Evolutionary conservation across 805 yeast genomes (phyloP).

Genomic region (Tetrapisispora phaffii): DNA sequence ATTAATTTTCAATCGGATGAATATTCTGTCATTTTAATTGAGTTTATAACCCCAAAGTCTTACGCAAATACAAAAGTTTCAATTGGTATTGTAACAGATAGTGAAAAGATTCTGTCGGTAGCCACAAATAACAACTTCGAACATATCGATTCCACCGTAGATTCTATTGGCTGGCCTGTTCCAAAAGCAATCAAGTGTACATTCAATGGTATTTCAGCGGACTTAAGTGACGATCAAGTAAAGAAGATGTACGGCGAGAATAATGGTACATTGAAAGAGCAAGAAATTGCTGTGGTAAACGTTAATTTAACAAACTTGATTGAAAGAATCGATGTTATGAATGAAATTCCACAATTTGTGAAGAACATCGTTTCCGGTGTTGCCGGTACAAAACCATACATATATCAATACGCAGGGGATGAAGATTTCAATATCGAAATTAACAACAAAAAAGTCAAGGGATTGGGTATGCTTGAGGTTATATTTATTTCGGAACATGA

Average conservation of each 20-base stretch:
- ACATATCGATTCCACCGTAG: slow-evolving; percentile 48
- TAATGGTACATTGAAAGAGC: slow-evolving; percentile 36
- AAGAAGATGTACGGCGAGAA: slow-evolving; percentile 30
- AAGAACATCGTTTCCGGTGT: slow-evolving; percentile 89
- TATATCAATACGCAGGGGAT: slow-evolving; percentile 78
- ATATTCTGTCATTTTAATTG: slow-evolving; percentile 78
- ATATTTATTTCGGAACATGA: slow-evolving; percentile 28
- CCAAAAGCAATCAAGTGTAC: slow-evolving; percentile 61
- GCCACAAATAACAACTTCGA: slow-evolving; percentile 56
- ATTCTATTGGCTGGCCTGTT: slow-evolving; percentile 86
- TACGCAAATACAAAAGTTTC: slow-evolving; percentile 77
- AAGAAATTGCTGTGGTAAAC: slow-evolving; percentile 39
- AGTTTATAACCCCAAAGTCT: slow-evolving; percentile 86
- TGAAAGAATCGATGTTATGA: slow-evolving; percentile 96
- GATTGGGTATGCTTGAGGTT: slow-evolving; percentile 28
- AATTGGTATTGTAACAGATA: slow-evolving; percentile 62
- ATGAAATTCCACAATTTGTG: slow-evolving; percentile 89
- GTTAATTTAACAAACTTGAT: slow-evolving; percentile 57
- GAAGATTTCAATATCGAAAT: slow-evolving; percentile 17
- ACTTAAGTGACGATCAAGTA: slow-evolving; percentile 24
- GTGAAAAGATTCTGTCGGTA: slow-evolving; percentile 52
- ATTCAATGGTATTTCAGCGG: slow-evolving; percentile 40
- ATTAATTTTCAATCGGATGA: slow-evolving; percentile 73
- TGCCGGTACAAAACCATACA: slow-evolving; percentile 93
- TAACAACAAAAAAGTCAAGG: slow-evolving; percentile 13